phyloP scores from a whole-genome alignment of 306 rosid species.

The Casuarina glauca region DNA sequence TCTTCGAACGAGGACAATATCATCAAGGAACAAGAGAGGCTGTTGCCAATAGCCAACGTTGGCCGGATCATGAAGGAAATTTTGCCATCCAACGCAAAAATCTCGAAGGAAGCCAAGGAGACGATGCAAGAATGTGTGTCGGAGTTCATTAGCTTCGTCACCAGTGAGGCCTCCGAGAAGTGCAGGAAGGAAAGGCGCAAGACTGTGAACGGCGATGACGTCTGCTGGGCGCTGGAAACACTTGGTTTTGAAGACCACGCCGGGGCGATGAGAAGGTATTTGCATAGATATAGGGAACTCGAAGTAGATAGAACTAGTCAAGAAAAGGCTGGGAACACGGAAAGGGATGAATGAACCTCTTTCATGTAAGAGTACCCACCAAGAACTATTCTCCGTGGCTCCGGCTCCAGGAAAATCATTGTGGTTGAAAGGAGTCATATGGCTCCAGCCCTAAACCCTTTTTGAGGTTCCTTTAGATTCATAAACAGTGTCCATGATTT shows the following conservation, averaged over 20 bases:
- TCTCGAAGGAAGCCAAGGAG: conserved; percentile 89
- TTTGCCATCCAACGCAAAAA: conserved; percentile 77
- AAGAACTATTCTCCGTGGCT: neutral
- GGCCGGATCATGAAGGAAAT: conserved; percentile 94
- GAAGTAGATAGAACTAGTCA: conserved; percentile 71
- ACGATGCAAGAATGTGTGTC: conserved; percentile 96
- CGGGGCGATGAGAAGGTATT: conserved; percentile 76
- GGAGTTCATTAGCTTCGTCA: conserved; percentile 90
- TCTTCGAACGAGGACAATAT: conserved; percentile 32
- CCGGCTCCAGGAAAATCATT: conserved; percentile 26
- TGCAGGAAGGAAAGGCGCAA: conserved; percentile 93
- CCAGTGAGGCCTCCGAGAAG: conserved; percentile 94
- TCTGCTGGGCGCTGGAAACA: conserved; percentile 75
- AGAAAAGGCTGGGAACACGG: conserved; percentile 24
- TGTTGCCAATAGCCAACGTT: conserved; percentile 92
- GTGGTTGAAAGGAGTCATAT: conserved; percentile 24
- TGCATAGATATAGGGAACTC: conserved; percentile 65
- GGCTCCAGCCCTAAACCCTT: conserved; percentile 6
- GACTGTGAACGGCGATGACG: conserved; percentile 88
- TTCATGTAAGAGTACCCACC: conserved; percentile 2
- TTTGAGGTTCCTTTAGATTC: neutral
- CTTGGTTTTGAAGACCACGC: conserved; percentile 88
- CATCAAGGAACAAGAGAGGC: conserved; percentile 80
- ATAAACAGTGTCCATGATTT: neutral
- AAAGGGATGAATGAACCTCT: conserved; percentile 15